A percentile compares a stretch with the other conserved stretches of the same genome.
Conservation (phyloP, 2,329 filamentous ascomycete species). For the Aspergillus piperis region DNA sequence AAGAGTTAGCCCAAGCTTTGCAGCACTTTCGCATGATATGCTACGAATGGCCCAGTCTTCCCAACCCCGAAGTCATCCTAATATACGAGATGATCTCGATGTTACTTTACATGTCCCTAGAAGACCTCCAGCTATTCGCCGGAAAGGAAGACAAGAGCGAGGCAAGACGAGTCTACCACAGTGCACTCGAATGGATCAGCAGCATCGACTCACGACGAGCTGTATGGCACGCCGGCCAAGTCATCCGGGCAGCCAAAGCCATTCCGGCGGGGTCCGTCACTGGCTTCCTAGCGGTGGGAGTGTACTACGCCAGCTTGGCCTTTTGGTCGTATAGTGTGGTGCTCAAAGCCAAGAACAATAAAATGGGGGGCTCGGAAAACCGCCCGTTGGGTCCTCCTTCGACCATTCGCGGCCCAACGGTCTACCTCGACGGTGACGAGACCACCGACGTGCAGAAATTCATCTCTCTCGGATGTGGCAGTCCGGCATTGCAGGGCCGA, state of each 20-base stretch:
- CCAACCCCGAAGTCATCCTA: constrained; percentile 32
- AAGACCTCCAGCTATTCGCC: constrained; percentile 47
- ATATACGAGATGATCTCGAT: constrained; percentile 37
- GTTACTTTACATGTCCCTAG: constrained; percentile 45
- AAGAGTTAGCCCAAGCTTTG: constrained; percentile 64
- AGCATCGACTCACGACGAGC: constrained; percentile 43
- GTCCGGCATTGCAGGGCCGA: constrained; percentile 52
- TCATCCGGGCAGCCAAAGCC: constrained; percentile 60
- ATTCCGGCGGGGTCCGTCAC: constrained; percentile 58
- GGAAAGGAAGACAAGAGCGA: constrained; percentile 47
- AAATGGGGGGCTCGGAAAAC: neutral
- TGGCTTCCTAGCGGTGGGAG: constrained; percentile 67
- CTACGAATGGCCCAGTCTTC: constrained; percentile 19
- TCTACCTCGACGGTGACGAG: constrained; percentile 61
- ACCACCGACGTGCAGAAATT: constrained; percentile 58
- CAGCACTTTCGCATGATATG: constrained; percentile 50
- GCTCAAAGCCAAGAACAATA: constrained; percentile 40
- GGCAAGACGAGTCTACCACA: constrained; percentile 37
- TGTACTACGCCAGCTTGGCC: constrained; percentile 68
- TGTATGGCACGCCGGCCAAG: constrained; percentile 68
- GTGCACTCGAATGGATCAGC: constrained; percentile 40
- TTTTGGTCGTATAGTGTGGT: constrained; percentile 71
- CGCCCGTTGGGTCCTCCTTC: neutral
- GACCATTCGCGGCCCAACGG: constrained; percentile 27
- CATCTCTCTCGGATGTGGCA: constrained; percentile 57